Percentiles rank a stretch among this genome's conserved stretches.
phyloP scores from a whole-genome alignment of 352 stramenopile species.

The Globisporangium camurandrum region DNA sequence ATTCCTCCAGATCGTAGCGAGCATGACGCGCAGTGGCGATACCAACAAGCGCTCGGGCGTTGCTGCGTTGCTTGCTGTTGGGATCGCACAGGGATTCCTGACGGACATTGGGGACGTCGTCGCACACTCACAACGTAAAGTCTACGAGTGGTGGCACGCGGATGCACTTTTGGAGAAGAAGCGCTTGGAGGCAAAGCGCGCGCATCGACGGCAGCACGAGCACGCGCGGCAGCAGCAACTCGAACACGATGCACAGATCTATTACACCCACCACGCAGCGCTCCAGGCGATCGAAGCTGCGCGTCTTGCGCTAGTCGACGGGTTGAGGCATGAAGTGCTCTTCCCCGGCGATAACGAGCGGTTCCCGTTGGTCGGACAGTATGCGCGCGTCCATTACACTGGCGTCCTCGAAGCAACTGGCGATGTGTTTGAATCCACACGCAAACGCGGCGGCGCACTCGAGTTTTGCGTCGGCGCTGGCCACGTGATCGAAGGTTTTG shows the following conservation, averaged over 20 bases:
- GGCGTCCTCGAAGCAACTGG: slow-evolving; percentile 41
- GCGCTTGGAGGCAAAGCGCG: slow-evolving; percentile 41
- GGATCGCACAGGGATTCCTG: slow-evolving; percentile 55
- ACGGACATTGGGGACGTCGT: slow-evolving; percentile 61
- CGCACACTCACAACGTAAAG: slow-evolving; percentile 28
- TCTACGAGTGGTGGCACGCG: slow-evolving; percentile 64
- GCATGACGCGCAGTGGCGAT: slow-evolving; percentile 38
- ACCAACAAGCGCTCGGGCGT: slow-evolving; percentile 28
- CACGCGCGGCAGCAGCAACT: slow-evolving; percentile 37
- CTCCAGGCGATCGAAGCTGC: slow-evolving; percentile 35
- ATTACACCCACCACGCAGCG: slow-evolving; percentile 32
- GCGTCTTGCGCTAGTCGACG: slow-evolving; percentile 28
- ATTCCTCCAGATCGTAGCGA: slow-evolving; percentile 59
- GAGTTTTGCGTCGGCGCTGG: slow-evolving; percentile 70
- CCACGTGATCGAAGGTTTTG: slow-evolving; percentile 62
- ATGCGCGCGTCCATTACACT: slow-evolving; percentile 64
- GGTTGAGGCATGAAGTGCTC: slow-evolving; percentile 38
- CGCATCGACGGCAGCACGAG: slow-evolving; percentile 36
- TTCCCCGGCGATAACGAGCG: slow-evolving; percentile 53
- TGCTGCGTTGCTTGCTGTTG: slow-evolving; percentile 37
- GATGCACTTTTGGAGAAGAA: slow-evolving; percentile 65
- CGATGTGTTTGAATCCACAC: slow-evolving; percentile 59
- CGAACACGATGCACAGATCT: slow-evolving; percentile 31
- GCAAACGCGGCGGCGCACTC: slow-evolving; percentile 45
- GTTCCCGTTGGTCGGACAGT: slow-evolving; percentile 53